Conservation (phyloP, 352 stramenopile genomes). For the Pythium phragmitis region DNA sequence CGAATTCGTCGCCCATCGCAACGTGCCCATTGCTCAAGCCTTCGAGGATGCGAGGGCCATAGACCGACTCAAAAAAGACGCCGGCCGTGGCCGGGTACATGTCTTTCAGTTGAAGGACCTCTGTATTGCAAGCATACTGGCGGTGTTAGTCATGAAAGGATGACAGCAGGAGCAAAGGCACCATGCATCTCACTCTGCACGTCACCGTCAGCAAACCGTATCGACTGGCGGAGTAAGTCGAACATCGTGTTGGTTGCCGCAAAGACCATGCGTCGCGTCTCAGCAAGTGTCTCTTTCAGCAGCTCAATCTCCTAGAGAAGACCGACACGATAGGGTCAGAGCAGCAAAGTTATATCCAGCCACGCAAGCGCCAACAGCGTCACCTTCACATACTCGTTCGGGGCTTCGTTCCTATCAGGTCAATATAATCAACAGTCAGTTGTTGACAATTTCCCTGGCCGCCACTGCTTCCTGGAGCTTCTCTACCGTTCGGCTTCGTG, state of each 20-base stretch:
- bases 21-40: conserved; percentile 55
- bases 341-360: too few relatives aligned
- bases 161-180: too few relatives aligned
- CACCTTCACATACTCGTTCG: conserved; percentile 27
- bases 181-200: conserved; percentile 40
- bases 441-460: background rate
- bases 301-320: conserved; percentile 47
- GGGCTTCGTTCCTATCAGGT: conserved; percentile 19
- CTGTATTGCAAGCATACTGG: conserved; percentile 17
- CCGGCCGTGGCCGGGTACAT: conserved; percentile 64
- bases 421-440: background rate
- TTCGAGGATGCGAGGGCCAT: conserved; percentile 57
- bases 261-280: conserved; percentile 59
- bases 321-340: too few relatives aligned
- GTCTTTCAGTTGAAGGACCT: conserved; percentile 53
- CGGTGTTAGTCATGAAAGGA: background rate
- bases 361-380: background rate
- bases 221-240: conserved; percentile 56
- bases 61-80: conserved; percentile 53
- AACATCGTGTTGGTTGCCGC: conserved; percentile 59
- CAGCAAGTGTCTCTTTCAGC: conserved; percentile 50
- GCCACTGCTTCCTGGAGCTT: background rate
- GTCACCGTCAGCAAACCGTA: conserved; percentile 52
- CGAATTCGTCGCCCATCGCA: conserved; percentile 44
- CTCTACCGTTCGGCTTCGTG: conserved; percentile 41